phyloP scores from a whole-genome alignment of 371 early-diverging fungal genomes.

The Sporodiniella umbellata region DNA sequence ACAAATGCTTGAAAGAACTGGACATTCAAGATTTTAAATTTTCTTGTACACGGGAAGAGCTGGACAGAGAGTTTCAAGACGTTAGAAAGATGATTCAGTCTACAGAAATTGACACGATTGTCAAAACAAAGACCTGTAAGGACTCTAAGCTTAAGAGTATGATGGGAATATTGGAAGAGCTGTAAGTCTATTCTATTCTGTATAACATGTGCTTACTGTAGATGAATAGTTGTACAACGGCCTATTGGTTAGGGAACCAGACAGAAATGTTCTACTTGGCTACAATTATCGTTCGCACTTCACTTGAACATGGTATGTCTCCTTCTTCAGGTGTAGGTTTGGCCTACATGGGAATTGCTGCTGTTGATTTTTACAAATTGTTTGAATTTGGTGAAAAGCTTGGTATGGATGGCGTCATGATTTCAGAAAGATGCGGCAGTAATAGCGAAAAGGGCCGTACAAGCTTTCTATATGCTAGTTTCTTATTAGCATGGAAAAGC shows the following conservation, averaged over 20 bases:
- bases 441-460: constrained; percentile 37
- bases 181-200: constrained; percentile 28
- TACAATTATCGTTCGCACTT: constrained; percentile 24
- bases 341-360: constrained; percentile 26
- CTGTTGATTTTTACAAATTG: constrained; percentile 20
- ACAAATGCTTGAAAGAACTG: constrained; percentile 30
- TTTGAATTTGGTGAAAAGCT: constrained; percentile 32
- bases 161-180: constrained; percentile 36
- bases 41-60: constrained; percentile 9
- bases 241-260: constrained; percentile 41
- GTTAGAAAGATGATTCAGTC: constrained; percentile 12
- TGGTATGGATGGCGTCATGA: constrained; percentile 27
- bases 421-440: constrained; percentile 26
- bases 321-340: constrained; percentile 24
- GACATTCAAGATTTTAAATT: constrained; percentile 15
- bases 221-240: constrained; percentile 19
- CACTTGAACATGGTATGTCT: constrained; percentile 26
- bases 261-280: constrained; percentile 36
- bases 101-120: constrained; percentile 16
- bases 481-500: constrained; percentile 32
- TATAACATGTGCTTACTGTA: neutral
- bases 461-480: constrained; percentile 24
- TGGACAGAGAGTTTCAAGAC: constrained; percentile 11
- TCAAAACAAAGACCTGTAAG: constrained; percentile 18
- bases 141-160: constrained; percentile 17